Evolutionary conservation across 352 stramenopile genomes (phyloP), one percentile per base, ranked within the genome.

Genomic region (Peronospora tabacina): DNA sequence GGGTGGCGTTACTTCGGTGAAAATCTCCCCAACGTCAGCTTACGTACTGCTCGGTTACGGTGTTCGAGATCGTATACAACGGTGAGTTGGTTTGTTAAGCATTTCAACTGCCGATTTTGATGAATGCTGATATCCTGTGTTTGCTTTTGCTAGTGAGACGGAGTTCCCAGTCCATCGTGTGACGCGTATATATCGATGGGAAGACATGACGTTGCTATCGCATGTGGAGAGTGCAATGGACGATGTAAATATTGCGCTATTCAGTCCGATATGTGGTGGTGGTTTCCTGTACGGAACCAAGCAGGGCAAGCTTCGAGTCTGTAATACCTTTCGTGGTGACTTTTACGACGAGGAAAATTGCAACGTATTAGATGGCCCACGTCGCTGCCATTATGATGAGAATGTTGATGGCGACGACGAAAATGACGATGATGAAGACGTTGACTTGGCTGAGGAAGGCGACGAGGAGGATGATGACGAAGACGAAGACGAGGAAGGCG

Each of bases 211-310:
- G 46, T 61, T 90, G n/a, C 68, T 92, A 11, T 86, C 76, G 2
- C 74, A 91, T 42, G 75, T 95, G 8, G 79, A 93, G 48, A 89
- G 77, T 32, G 80, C 82, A 28, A 82, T 97, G 32, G 96, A 98
- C 61, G 96, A 98, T 74, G 95, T 99, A 26, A 99, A 99, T 66
- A 98, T 98, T 72, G 95, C 95, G 38, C 64, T 97, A 29, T 99
- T 99, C 66, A 97, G 98, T 73, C 95, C 95, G 7, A 87, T 97
- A 49, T 95, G 90, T 40, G 96, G 95, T 15, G 81, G 93, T 45
- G 96, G 96, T 3, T 98, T 98, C 63, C 77, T 98, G n/a, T 98
- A 98, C 68, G 96, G 95, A 40, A 98, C 95, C 12, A 98, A 98
- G 48, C 92, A 98, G 61, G 96, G 96, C 26, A 90, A 95, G 52